Evolutionary conservation across 164 flowering plant genomes (phyloP).

Genomic region (Vitis labrusca): DNA sequence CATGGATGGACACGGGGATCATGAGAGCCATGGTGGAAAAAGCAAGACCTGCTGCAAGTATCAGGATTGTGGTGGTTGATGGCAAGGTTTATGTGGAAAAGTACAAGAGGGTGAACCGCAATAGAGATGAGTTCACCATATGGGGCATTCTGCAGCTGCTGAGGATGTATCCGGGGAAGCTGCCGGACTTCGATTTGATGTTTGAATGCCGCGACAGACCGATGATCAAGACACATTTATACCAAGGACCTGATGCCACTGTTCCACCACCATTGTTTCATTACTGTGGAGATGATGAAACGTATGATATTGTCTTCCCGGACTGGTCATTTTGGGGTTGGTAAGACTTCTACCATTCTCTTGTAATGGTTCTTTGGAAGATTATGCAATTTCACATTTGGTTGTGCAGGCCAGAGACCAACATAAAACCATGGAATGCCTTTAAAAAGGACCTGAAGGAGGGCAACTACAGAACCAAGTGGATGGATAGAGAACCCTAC

Average conservation of each 20-base stretch:
- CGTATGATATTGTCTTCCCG: conserved; percentile 45
- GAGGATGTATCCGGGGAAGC: conserved; percentile 38
- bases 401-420: conserved; percentile 50
- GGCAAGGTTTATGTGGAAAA: conserved; percentile 41
- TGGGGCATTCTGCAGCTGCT: conserved; percentile 62
- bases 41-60: conserved; percentile 21
- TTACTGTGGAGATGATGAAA: conserved; percentile 29
- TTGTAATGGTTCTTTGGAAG: no score
- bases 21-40: conserved; percentile 39
- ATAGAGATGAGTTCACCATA: conserved; percentile 44
- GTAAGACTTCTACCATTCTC: conserved; percentile 19
- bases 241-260: conserved; percentile 17
- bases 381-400: background rate
- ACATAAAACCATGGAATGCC: conserved; percentile 58
- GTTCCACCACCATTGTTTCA: conserved; percentile 45
- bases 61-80: conserved; percentile 32
- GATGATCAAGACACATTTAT: conserved; percentile 10
- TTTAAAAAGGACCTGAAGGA: conserved; percentile 34
- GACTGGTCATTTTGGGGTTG: conserved; percentile 87
- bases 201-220: conserved; percentile 44
- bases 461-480: conserved; percentile 39
- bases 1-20: conserved; percentile 46
- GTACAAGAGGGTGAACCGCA: conserved; percentile 27
- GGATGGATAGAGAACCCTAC: conserved; percentile 62
- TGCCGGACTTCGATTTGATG: conserved; percentile 54